Evolutionary conservation across 2,329 filamentous ascomycete species (phyloP), one percentile per base, ranked within the genome.

Genomic region (Arthrinium puccinioides): DNA sequence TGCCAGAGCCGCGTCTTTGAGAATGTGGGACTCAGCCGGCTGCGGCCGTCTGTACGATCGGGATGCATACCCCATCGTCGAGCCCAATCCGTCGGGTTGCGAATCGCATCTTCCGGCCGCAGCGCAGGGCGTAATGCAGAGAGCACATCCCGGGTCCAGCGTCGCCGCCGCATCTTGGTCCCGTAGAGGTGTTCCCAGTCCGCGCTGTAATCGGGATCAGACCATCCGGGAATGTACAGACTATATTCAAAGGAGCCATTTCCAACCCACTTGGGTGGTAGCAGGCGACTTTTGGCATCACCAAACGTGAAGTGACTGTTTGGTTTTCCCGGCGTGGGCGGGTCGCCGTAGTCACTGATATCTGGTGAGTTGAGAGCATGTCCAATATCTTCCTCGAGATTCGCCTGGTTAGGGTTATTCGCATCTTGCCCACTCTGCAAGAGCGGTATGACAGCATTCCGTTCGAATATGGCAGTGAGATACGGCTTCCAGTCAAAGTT

Each of bases 31-130:
- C 53, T 56, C 21, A 52, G 41, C 19, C 52, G 46, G 32, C 54
- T 57, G 14, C 52, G 47, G 2, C 54, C 53, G 10, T 49, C 47
- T 2, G 28, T 14, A 7, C 51, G 45, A 10, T 46, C 47, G 1
- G 46, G 45, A 19, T 49, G 44, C 5, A 56, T 50, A 2, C 54
- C 54, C 31, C 49, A 56, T 2, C 52, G 48, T 16, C 32, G 40
- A 3, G 52, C 54, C 27, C 50, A 54, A 0, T 36, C 20, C 1
- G 53, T 54, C 14, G 53, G 52, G 6, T 39, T 35, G 1, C 37
- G 41, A 1, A 48, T 11, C 2, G 5, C n/a, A 24, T 56, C 54
- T 4, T 31, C 20, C 1, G 43, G 6, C 8, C 44, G 47, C 27
- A 57, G 21, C 3, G 53, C 53, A 4, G 54, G 53, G 7, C 45